Percentiles rank a stretch among this genome's conserved stretches.
Evolutionary conservation across 2,329 filamentous ascomycete genomes (phyloP).

Genomic region (Aspergillus flavus): DNA sequence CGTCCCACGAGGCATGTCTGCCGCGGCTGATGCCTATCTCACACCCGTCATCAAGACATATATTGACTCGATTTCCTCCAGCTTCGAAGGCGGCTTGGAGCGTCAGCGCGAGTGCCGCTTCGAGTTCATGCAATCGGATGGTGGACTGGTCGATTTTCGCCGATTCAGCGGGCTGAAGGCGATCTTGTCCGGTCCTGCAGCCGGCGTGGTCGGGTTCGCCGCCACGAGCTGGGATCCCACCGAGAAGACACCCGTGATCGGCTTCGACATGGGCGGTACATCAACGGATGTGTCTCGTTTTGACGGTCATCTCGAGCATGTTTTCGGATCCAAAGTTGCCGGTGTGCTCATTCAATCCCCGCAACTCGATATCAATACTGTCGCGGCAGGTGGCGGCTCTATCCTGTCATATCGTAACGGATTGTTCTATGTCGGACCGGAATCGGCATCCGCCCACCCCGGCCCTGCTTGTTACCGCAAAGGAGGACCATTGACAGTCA

Average conservation of each 20-base stretch:
- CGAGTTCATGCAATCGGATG: constrained; percentile 96
- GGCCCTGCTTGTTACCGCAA: constrained; percentile 93
- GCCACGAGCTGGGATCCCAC: constrained; percentile 84
- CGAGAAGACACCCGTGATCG: constrained; percentile 83
- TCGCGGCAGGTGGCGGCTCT: constrained; percentile 76
- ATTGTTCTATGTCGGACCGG: constrained; percentile 87
- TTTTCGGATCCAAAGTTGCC: constrained; percentile 90
- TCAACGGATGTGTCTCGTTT: constrained; percentile 88
- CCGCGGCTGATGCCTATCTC: not conserved
- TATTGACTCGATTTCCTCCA: constrained; percentile 57
- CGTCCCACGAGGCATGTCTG: constrained; percentile 63
- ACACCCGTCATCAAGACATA: constrained; percentile 61
- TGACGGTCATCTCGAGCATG: constrained; percentile 85
- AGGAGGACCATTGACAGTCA: constrained; percentile 85
- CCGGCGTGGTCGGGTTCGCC: constrained; percentile 90
- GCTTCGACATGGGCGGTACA: constrained; percentile 95
- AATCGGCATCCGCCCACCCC: constrained; percentile 87
- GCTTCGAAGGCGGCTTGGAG: constrained; percentile 77
- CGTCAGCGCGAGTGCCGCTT: constrained; percentile 75
- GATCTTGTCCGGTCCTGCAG: constrained; percentile 89
- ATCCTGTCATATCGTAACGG: constrained; percentile 84
- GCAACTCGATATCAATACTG: constrained; percentile 92
- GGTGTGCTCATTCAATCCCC: constrained; percentile 93
- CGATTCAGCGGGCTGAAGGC: constrained; percentile 82
- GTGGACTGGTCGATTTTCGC: constrained; percentile 60